Evolutionary conservation across 2,329 filamentous ascomycete genomes (phyloP).

Genomic region (Pseudocercospora ulei): DNA sequence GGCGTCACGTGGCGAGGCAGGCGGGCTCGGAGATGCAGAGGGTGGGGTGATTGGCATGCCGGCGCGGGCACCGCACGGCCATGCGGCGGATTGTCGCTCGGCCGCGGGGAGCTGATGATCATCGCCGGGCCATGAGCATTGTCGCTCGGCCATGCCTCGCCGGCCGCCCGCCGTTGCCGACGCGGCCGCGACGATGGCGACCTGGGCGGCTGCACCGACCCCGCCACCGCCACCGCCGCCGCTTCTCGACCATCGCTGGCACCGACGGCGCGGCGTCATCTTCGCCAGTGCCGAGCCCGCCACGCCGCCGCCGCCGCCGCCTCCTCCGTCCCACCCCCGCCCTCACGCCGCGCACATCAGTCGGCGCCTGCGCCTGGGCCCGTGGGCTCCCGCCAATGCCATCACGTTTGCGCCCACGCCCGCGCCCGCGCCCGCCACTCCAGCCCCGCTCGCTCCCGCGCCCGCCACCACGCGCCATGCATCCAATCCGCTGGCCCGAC

Average conservation of each 20-base stretch:
- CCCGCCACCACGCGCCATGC: no score
- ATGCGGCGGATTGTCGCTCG: no score
- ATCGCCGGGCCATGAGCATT: no score
- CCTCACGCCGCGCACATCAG: no score
- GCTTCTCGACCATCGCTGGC: slow-evolving; percentile 28
- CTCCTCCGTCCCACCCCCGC: no score
- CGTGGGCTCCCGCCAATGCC: slow-evolving; percentile 2
- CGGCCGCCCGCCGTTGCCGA: slow-evolving; percentile 17
- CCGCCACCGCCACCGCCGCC: slow-evolving; percentile 25
- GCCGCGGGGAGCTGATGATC: slow-evolving; percentile 12
- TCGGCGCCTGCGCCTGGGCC: no score
- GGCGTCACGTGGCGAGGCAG: slow-evolving; percentile 3
- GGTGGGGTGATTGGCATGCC: no score
- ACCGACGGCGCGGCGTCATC: slow-evolving; percentile 27
- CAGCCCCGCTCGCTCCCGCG: not conserved
- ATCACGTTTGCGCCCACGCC: not conserved
- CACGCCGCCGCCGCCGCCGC: no score
- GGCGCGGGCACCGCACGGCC: no score
- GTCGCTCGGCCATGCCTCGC: slow-evolving; percentile 16
- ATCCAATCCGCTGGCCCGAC: no score
- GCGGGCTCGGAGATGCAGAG: no score
- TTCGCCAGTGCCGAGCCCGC: slow-evolving; percentile 17
- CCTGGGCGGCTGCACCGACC: not conserved
- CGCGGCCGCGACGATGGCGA: slow-evolving; percentile 7
- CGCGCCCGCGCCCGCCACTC: not conserved